These are phyloP conservation scores for Neurospora sp. DNA, from an alignment of 495 filamentous ascomycete genomes.

Conservation along the genomic window DNA sequence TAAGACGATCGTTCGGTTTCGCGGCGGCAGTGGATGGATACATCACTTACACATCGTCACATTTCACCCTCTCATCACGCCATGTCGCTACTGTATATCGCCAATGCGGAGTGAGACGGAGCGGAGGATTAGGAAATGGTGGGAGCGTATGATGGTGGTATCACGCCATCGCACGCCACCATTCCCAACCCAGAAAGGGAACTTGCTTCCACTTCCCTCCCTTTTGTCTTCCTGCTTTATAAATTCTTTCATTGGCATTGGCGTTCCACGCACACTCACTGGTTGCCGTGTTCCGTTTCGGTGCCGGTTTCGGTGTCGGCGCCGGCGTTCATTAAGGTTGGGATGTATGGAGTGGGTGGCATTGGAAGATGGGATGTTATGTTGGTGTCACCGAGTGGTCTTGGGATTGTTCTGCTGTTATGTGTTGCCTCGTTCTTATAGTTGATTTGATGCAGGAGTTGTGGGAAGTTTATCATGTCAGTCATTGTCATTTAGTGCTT, in stretches of 20 bases:
- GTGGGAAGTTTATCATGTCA: background rate
- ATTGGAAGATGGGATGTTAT: background rate
- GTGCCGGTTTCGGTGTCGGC: too few species aligned
- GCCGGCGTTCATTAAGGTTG: too few species aligned
- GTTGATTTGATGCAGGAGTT: background rate
- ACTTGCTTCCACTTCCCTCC: too few species aligned
- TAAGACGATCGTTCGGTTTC: background rate
- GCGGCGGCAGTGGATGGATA: background rate
- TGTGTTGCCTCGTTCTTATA: background rate
- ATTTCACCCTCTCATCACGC: background rate
- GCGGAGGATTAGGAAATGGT: background rate
- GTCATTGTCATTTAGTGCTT: background rate
- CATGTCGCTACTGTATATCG: background rate
- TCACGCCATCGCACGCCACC: background rate
- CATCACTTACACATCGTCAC: background rate
- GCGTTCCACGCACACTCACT: too few species aligned
- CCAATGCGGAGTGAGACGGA: background rate
- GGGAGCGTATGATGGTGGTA: background rate
- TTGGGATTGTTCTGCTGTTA: background rate
- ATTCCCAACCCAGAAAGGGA: background rate
- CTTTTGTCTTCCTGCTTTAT: too few species aligned
- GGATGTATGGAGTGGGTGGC: background rate
- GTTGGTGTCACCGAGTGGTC: background rate
- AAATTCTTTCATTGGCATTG: too few species aligned
- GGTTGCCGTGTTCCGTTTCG: too few species aligned